Base-by-base conservation (phyloP, 805 yeast genomes). In the Yarrowia yakushimensis region DNA sequence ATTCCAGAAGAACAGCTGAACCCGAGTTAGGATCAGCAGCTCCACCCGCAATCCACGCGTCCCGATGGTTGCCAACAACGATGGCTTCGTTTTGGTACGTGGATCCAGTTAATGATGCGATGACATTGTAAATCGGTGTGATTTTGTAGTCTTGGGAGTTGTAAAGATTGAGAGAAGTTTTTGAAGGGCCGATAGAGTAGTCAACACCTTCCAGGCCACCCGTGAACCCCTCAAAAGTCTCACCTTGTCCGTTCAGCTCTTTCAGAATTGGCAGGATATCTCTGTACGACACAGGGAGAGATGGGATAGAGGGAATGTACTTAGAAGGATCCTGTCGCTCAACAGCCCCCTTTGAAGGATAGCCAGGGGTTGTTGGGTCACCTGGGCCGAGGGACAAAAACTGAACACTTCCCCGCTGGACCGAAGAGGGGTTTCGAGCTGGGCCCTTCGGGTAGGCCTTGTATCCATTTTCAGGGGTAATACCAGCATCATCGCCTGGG, bases 21-120 rank as follows among this genome's bases (percentile, higher is more conserved):
- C 93, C 93, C 27, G 86, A 80, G 72, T 87, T 87, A 30, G 94
- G 92, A 73, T 88, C 94, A 25, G 84, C 86, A 0, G 92, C 91
- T 15, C 90, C 90, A 54, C 88, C 88, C 63, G 84, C 82, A 63
- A 85, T 81, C 94, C 93, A 88, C 2, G 92, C 85, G 70, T 88
- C 94, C 62, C 90, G 81, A 70, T 87, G 94, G 71, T 87, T 87
- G 34, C 94, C 94, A 63, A 87, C 71, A 34, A 88, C 71, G 52
- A 87, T 78, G 5, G 82, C 84, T 63, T 85, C 85, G 54, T 81
- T 78, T 37, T 75, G 72, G 31, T 34, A 46, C 39, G 77, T 75
- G 12, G 72, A 70, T 41, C 92, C 92, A 64, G 80, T 81, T 42
- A 85, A 72, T 46, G 77, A 78, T 10, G 87, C 92, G 68, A 84